phyloP scores from a whole-genome alignment of 202 grass and related monocot species.

The Tripidium arundinaceum region DNA sequence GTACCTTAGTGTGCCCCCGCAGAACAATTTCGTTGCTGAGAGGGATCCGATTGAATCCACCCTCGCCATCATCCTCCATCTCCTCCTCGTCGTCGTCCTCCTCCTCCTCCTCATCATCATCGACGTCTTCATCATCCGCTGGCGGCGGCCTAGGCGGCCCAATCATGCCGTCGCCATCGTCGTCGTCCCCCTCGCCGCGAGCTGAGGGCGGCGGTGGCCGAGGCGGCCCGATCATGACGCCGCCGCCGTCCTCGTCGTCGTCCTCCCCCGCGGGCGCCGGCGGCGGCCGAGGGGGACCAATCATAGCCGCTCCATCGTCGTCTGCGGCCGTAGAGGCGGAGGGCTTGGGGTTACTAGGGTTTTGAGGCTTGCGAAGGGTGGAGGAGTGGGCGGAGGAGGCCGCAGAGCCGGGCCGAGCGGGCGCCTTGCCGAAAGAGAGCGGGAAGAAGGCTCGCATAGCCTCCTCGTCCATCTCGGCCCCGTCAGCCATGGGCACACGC shows the following conservation, averaged over 20 bases:
- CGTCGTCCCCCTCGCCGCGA: conserved; percentile 27
- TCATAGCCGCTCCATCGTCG: conserved; percentile 13
- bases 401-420: conserved; percentile 29
- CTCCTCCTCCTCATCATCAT: conserved; percentile 14
- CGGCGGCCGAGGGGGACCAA: conserved; percentile 34
- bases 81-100: conserved; percentile 18
- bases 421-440: conserved; percentile 74
- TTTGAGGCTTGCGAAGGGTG: conserved; percentile 58
- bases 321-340: conserved; percentile 4
- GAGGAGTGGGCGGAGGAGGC: conserved; percentile 50
- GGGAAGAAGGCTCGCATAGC: conserved; percentile 81
- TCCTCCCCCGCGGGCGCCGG: conserved; percentile 3
- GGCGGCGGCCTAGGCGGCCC: conserved; percentile 55
- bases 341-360: conserved; percentile 45
- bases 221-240: conserved; percentile 45
- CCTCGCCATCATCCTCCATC: conserved; percentile 44
- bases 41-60: conserved; percentile 59
- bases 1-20: conserved; percentile 82
- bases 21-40: conserved; percentile 91
- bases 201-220: conserved; percentile 32
- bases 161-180: conserved; percentile 41
- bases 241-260: conserved; percentile 31
- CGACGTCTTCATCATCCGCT: conserved; percentile 3
- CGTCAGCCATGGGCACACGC: conserved; percentile 38
- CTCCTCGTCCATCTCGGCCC: conserved; percentile 78